These are phyloP conservation scores for Fusarium sp. DNA, from an alignment of 2,329 filamentous ascomycete species.

Conservation along the genomic window DNA sequence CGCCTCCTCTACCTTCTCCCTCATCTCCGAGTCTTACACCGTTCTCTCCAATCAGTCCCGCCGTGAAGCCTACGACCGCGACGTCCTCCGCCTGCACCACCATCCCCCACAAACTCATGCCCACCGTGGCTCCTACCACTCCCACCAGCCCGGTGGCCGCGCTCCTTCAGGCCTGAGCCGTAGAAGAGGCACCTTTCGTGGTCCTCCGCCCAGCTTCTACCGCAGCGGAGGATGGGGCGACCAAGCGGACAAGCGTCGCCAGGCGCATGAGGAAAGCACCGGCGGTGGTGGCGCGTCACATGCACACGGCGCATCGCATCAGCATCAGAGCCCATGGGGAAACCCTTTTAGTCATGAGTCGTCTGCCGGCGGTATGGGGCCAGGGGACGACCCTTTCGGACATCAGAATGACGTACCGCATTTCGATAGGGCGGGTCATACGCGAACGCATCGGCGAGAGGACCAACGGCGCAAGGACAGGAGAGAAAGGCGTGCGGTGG, in stretches of 20 bases:
- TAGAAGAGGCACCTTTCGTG: slow-evolving; percentile 81
- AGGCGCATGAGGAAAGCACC: slow-evolving; percentile 64
- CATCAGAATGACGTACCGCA: slow-evolving; percentile 75
- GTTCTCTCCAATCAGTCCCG: slow-evolving; percentile 80
- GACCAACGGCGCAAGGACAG: slow-evolving; percentile 63
- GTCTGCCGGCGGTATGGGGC: slow-evolving; percentile 68
- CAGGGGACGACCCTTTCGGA: slow-evolving; percentile 67
- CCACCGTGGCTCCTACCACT: slow-evolving; percentile 68
- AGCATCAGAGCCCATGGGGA: slow-evolving; percentile 43
- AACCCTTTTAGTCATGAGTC: slow-evolving; percentile 39
- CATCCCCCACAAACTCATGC: slow-evolving; percentile 53
- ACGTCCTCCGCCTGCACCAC: slow-evolving; percentile 65
- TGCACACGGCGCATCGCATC: slow-evolving; percentile 28
- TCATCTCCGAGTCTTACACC: slow-evolving; percentile 87
- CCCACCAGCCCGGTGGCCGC: slow-evolving; percentile 79
- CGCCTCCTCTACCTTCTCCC: slow-evolving; percentile 83
- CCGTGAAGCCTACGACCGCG: slow-evolving; percentile 85
- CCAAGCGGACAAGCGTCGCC: slow-evolving; percentile 71
- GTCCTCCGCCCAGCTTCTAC: slow-evolving; percentile 93
- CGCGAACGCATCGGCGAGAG: slow-evolving; percentile 78
- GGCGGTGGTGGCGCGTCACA: slow-evolving; percentile 49
- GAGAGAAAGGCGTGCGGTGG: slow-evolving; percentile 59
- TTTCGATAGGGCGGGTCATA: slow-evolving; percentile 83
- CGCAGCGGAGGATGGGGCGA: slow-evolving; percentile 83
- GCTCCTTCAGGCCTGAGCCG: slow-evolving; percentile 86